Evolutionary conservation across 2,329 filamentous ascomycete genomes (phyloP), one percentile per base, ranked within the genome.

Genomic region (Talaromyces marneffei): DNA sequence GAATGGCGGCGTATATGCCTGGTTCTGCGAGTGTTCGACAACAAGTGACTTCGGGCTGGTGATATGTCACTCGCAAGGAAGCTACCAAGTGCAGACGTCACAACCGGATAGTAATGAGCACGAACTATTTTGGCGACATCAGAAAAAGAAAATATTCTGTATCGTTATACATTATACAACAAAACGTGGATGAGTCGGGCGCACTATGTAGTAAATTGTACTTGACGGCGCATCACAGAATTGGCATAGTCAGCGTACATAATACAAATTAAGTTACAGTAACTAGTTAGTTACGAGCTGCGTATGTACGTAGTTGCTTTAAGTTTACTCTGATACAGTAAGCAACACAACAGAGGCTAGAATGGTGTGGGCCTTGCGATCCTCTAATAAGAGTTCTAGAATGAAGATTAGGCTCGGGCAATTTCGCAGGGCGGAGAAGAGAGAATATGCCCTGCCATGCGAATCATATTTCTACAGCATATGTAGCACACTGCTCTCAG

Each of bases 221-320:
- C 44, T 29, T n/a, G 1, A 14, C 23, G 25, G 27, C 10, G 29
- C 27, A 52, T 20, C 27, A 52, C 48, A 52, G 29, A 52, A 33
- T 23, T 31, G 48, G 48, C 29, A 52, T 52, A 52, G 48, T 52
- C 29, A 52, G n/a, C n/a, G 46, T 23, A 52, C 48, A 52, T 52
- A 35, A 33, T 52, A 52, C 25, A 16, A 52, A 33, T n/a, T n/a
- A n/a, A n/a, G n/a, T 35, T 14, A 33, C 48, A 52, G 48, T 52
- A 52, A n/a, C 35, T 25, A 31, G n/a, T 20, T 14, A 52, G 46
- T 52, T 2, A 3, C 18, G 8, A 20, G 18, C 18, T 10, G 18
- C n/a, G n/a, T n/a, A n/a, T n/a, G n/a, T n/a, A n/a, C n/a, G n/a
- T n/a, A n/a, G n/a, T n/a, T n/a, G n/a, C n/a, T n/a, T n/a, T n/a